phyloP scores from a whole-genome alignment of 768 basidiomycete genomes.

The Psilocybe tampanensis region DNA sequence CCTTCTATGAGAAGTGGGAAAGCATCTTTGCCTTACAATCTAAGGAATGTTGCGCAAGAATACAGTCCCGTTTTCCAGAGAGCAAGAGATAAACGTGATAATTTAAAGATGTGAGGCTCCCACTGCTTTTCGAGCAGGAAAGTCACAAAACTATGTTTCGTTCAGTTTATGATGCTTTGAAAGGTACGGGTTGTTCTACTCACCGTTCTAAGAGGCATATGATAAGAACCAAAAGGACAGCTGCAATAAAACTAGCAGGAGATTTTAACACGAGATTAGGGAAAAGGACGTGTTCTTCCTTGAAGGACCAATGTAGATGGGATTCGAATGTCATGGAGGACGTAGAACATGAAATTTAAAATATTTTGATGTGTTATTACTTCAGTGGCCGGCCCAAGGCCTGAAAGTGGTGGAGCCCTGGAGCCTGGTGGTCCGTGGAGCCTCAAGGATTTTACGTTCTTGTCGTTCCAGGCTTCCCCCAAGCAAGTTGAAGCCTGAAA shows the following conservation, averaged over 20 bases:
- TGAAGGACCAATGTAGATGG: slow-evolving; percentile 44
- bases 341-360: neutral
- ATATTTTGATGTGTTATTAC: too few species aligned
- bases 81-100: slow-evolving; percentile 46
- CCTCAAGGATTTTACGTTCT: neutral
- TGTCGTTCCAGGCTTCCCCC: neutral
- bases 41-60: slow-evolving; percentile 55
- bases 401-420: too few species aligned
- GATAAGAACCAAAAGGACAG: slow-evolving; percentile 41
- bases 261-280: slow-evolving; percentile 46
- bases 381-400: too few species aligned
- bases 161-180: neutral
- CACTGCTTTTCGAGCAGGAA: slow-evolving; percentile 51
- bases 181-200: slow-evolving; percentile 8
- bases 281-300: slow-evolving; percentile 41
- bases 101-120: slow-evolving; percentile 41
- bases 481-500: too few species aligned
- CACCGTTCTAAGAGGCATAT: slow-evolving; percentile 66
- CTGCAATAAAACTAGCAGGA: slow-evolving; percentile 47
- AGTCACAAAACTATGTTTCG: slow-evolving; percentile 46
- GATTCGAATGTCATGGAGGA: slow-evolving; percentile 15
- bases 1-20: too few species aligned
- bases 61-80: slow-evolving; percentile 59
- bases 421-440: too few species aligned
- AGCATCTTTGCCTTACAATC: slow-evolving; percentile 74